phyloP scores from a whole-genome alignment of 495 filamentous ascomycete species.

The Penicillium taxi region DNA sequence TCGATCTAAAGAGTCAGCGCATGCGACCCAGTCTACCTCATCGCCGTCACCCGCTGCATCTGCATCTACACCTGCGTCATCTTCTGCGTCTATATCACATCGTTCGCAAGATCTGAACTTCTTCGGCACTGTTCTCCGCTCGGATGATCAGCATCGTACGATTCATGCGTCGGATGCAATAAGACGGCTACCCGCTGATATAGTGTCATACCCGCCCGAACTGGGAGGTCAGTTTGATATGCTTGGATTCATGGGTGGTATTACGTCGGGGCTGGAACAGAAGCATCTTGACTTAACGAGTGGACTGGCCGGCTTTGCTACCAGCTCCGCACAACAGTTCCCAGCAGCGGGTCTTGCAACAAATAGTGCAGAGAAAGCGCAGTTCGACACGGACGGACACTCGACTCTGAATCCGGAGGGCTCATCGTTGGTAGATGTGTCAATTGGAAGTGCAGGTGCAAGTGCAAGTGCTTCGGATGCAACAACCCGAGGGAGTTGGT shows the following conservation, averaged over 20 bases:
- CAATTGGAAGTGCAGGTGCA: too few species aligned
- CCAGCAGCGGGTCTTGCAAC: constrained; percentile 2
- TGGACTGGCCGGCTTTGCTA: constrained; percentile 14
- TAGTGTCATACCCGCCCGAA: constrained; percentile 13
- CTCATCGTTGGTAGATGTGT: constrained; percentile 10
- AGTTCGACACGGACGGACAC: constrained; percentile 6
- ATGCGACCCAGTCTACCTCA: constrained; percentile 8
- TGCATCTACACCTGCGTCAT: constrained; percentile 7
- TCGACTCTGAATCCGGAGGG: constrained; percentile 13
- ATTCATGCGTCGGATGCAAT: constrained; percentile 10
- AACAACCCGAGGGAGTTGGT: constrained; percentile 14
- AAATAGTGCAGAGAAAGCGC: constrained; percentile 6
- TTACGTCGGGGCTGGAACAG: constrained; percentile 33
- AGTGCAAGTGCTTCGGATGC: constrained; percentile 14
- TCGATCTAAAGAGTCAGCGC: constrained; percentile 6
- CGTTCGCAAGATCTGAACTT: constrained; percentile 23
- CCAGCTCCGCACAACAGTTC: constrained; percentile 10
- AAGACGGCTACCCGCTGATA: constrained; percentile 5
- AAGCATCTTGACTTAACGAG: constrained; percentile 31
- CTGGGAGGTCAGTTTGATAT: constrained; percentile 28
- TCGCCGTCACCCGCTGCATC: constrained; percentile 10
- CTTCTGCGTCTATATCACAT: constrained; percentile 5
- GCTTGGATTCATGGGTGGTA: constrained; percentile 34
- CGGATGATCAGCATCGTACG: constrained; percentile 17
- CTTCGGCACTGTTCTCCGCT: constrained; percentile 27